Evolutionary conservation across 2,329 filamentous ascomycete genomes (phyloP).

Genomic region (Phaeosphaeriaceae sp.): DNA sequence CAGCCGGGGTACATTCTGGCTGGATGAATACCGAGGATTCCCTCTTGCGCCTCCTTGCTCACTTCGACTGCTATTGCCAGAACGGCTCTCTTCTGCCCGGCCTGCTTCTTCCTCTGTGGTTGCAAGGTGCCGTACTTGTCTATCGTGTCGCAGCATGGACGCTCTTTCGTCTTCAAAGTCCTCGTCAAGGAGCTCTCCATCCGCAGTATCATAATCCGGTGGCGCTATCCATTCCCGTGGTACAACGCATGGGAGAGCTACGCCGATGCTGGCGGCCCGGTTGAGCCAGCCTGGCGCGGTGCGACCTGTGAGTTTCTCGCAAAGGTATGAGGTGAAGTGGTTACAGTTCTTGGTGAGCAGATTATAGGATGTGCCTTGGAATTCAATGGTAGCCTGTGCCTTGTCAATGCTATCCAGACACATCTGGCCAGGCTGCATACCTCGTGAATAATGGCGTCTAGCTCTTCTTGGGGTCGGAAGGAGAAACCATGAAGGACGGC

Average conservation of each 20-base stretch:
- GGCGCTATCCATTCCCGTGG: slow-evolving; percentile 82
- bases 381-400: slow-evolving; percentile 67
- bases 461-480: slow-evolving; percentile 70
- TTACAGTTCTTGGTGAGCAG: slow-evolving; percentile 86
- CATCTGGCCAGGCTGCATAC: slow-evolving; percentile 20
- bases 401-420: slow-evolving; percentile 18
- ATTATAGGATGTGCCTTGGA: slow-evolving; percentile 79
- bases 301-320: slow-evolving; percentile 72
- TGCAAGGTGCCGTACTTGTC: slow-evolving; percentile 36
- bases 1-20: slow-evolving; percentile 42
- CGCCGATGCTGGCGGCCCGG: slow-evolving; percentile 80
- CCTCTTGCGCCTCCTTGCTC: slow-evolving; percentile 43
- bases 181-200: slow-evolving; percentile 71
- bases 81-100: slow-evolving; percentile 37
- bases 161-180: slow-evolving; percentile 62
- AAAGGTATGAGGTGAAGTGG: slow-evolving; percentile 82
- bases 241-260: slow-evolving; percentile 81
- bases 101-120: slow-evolving; percentile 32
- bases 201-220: slow-evolving; percentile 75
- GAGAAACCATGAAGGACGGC: slow-evolving; percentile 82
- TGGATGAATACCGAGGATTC: slow-evolving; percentile 35
- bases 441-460: slow-evolving; percentile 71
- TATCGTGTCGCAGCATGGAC: slow-evolving; percentile 61
- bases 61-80: slow-evolving; percentile 41
- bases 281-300: slow-evolving; percentile 79